These are phyloP conservation scores for Suhomyces kilbournensis DNA, from an alignment of 805 yeast genomes.

Conservation along the genomic window DNA sequence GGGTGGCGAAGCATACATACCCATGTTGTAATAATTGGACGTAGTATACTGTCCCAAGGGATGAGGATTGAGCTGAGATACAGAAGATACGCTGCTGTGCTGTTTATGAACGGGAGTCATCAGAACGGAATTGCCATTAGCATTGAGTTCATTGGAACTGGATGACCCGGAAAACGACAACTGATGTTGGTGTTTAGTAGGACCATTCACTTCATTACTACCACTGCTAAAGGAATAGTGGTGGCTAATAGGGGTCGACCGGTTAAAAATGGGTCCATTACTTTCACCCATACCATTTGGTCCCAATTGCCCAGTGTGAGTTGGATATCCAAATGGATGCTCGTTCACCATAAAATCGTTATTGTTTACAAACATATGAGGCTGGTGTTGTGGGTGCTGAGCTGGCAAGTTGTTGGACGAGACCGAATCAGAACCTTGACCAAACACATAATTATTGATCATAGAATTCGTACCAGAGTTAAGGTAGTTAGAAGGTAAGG, in stretches of 20 bases:
- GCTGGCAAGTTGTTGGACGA: background rate
- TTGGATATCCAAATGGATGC: slow-evolving; percentile 9
- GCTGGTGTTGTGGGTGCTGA: background rate
- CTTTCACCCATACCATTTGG: background rate
- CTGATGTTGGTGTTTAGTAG: slow-evolving; percentile 1
- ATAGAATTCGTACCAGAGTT: slow-evolving; percentile 1
- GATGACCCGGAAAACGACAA: slow-evolving; percentile 1
- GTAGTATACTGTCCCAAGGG: slow-evolving; percentile 7
- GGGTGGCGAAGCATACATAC: background rate
- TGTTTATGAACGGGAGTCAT: slow-evolving; percentile 2
- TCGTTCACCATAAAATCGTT: slow-evolving; percentile 16
- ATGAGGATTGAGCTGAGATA: slow-evolving; percentile 6
- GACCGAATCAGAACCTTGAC: background rate
- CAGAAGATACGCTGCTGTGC: slow-evolving; percentile 7
- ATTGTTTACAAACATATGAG: background rate
- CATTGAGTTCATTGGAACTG: background rate
- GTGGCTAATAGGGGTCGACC: background rate
- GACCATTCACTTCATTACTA: background rate
- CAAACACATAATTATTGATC: background rate
- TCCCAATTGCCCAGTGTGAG: background rate
- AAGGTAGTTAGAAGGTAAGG: slow-evolving; percentile 14
- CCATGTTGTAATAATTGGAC: background rate
- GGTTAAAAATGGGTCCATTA: background rate
- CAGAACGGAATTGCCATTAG: background rate
- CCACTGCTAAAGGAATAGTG: slow-evolving; percentile 3